phyloP scores from a whole-genome alignment of 192 early-diverging fungal species.

The Coemansia sp. region DNA sequence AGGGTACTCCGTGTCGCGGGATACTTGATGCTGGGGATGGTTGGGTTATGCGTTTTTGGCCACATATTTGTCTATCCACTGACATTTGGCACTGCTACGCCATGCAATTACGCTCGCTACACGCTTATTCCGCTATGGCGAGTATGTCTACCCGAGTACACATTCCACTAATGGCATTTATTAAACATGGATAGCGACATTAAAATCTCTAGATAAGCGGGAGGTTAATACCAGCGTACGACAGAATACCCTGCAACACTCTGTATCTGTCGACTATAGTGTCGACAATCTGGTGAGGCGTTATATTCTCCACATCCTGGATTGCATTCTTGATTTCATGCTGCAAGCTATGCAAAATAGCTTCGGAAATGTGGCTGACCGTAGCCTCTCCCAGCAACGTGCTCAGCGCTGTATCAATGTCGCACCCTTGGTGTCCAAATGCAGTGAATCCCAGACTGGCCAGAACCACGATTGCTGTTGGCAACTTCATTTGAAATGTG shows the following conservation, averaged over 20 bases:
- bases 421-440: conserved; percentile 29
- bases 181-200: not conserved
- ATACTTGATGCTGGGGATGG: not conserved
- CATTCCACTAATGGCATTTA: conserved; percentile 4
- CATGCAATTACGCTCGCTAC: conserved; percentile 8
- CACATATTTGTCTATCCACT: conserved; percentile 19
- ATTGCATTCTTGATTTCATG: conserved; percentile 14
- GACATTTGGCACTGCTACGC: conserved; percentile 15
- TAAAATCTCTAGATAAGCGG: conserved; percentile 10
- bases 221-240: conserved; percentile 17
- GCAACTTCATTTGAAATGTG: conserved; percentile 16
- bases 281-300: conserved; percentile 18
- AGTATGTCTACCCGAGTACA: conserved; percentile 3
- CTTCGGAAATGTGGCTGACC: conserved; percentile 26
- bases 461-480: not conserved
- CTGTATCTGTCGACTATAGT: conserved; percentile 25
- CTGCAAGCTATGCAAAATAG: conserved; percentile 19
- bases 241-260: conserved; percentile 17
- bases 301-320: conserved; percentile 6
- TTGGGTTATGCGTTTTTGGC: not conserved
- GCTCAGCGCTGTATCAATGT: conserved; percentile 22
- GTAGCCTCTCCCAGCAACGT: conserved; percentile 18
- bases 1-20: not conserved
- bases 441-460: not conserved
- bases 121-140: conserved; percentile 8